Percentiles rank a stretch among this genome's conserved stretches.
These are phyloP conservation scores for Alternaria rosae DNA, from an alignment of 2,329 filamentous ascomycete species.

Conservation along the genomic window DNA sequence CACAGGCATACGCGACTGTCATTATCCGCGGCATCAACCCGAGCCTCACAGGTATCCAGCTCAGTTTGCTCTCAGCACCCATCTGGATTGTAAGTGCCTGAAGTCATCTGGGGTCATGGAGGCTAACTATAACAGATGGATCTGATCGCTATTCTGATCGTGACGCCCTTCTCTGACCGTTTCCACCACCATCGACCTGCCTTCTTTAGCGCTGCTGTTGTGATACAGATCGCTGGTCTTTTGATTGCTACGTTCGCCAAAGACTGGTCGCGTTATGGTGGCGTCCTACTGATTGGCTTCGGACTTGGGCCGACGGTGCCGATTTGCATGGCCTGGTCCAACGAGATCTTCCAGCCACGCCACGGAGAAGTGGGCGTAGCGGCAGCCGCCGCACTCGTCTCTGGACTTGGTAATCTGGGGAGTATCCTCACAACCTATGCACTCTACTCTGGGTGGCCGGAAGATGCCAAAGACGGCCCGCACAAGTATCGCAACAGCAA, in stretches of 20 bases:
- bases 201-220: slow-evolving; percentile 79
- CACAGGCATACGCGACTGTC: slow-evolving; percentile 85
- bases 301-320: slow-evolving; percentile 90
- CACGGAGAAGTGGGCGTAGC: slow-evolving; percentile 92
- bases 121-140: slow-evolving; percentile 69
- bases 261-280: slow-evolving; percentile 85
- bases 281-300: slow-evolving; percentile 88
- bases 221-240: slow-evolving; percentile 82
- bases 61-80: slow-evolving; percentile 85
- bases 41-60: slow-evolving; percentile 72
- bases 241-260: slow-evolving; percentile 80
- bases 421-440: slow-evolving; percentile 89
- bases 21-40: slow-evolving; percentile 84
- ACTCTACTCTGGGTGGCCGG: slow-evolving; percentile 85
- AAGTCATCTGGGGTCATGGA: not conserved
- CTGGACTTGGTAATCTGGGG: slow-evolving; percentile 84
- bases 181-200: slow-evolving; percentile 81
- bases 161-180: slow-evolving; percentile 85
- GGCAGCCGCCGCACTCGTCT: slow-evolving; percentile 83
- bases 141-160: slow-evolving; percentile 81
- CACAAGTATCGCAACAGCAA: slow-evolving; percentile 83
- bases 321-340: slow-evolving; percentile 93
- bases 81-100: slow-evolving; percentile 80
- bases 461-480: slow-evolving; percentile 68
- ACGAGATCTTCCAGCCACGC: slow-evolving; percentile 85